phyloP scores from a whole-genome alignment of 2,329 filamentous ascomycete genomes.

The Malbranchea zuffiana region DNA sequence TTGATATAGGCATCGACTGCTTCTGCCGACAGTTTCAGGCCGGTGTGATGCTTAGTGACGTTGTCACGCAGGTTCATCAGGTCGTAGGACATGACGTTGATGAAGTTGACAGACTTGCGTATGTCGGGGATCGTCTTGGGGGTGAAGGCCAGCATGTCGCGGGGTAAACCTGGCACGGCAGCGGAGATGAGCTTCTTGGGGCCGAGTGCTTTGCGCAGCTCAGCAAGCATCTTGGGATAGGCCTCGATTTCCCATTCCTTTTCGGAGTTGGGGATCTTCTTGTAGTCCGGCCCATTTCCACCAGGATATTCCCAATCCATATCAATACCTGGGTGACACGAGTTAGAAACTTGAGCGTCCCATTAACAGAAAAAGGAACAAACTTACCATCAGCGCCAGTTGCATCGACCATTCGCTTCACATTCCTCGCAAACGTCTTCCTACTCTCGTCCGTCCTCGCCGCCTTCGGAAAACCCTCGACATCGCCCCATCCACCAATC shows the following conservation, averaged over 20 bases:
- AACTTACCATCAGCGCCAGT: conserved; percentile 52
- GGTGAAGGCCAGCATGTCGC: conserved; percentile 56
- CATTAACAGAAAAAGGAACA: conserved; percentile 19
- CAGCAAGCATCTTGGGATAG: conserved; percentile 47
- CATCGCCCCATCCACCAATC: conserved; percentile 61
- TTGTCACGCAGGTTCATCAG: conserved; percentile 59
- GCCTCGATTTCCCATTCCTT: conserved; percentile 48
- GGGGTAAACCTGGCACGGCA: conserved; percentile 49
- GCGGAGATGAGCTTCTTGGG: conserved; percentile 48
- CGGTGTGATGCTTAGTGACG: conserved; percentile 53
- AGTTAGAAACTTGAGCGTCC: background rate
- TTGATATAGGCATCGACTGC: conserved; percentile 50
- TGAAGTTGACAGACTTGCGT: conserved; percentile 33
- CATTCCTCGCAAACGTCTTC: conserved; percentile 48
- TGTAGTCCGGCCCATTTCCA: conserved; percentile 57
- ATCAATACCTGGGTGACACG: conserved; percentile 31
- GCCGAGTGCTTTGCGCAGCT: conserved; percentile 46
- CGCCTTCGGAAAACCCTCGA: conserved; percentile 46
- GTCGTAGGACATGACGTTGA: conserved; percentile 56
- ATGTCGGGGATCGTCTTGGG: conserved; percentile 43
- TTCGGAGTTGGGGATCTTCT: conserved; percentile 43
- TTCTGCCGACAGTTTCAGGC: conserved; percentile 44
- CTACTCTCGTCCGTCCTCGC: conserved; percentile 41
- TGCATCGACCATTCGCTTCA: conserved; percentile 47
- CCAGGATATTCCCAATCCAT: conserved; percentile 50